phyloP scores from a whole-genome alignment of 768 basidiomycete species.

The Hypholoma sublateritium region DNA sequence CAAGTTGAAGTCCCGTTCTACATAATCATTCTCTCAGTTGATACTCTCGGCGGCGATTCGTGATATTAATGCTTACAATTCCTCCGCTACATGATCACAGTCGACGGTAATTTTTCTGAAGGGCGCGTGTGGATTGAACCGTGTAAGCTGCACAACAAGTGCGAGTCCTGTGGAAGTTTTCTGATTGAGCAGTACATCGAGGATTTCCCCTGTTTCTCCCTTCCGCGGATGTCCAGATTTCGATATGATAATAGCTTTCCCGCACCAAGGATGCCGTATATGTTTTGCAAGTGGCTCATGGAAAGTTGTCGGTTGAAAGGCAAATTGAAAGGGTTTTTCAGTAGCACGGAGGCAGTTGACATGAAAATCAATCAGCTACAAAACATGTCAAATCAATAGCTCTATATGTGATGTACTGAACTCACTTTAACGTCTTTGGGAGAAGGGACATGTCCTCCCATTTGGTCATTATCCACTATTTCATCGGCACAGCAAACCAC shows the following conservation, averaged over 20 bases:
- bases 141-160: constrained; percentile 2
- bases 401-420: not conserved
- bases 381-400: too few relatives aligned
- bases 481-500: not conserved
- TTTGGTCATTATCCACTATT: not conserved
- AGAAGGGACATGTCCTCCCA: too few relatives aligned
- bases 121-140: constrained; percentile 1
- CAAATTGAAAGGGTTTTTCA: too few relatives aligned
- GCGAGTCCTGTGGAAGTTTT: not conserved
- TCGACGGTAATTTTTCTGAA: constrained; percentile 5
- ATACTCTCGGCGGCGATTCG: too few relatives aligned
- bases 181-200: not conserved
- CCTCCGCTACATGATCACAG: constrained; percentile 8
- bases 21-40: not conserved
- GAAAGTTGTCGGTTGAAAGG: too few relatives aligned
- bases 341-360: too few relatives aligned
- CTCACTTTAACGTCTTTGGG: not conserved
- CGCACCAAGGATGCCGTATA: not conserved
- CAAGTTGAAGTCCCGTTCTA: not conserved
- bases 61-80: not conserved
- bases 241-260: not conserved
- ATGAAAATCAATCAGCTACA: too few relatives aligned
- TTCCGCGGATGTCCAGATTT: not conserved
- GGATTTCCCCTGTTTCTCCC: not conserved
- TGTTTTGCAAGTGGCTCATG: not conserved